These are phyloP conservation scores for Phenoliferia sp. DNA, from an alignment of 1,284 basidiomycete species.

Conservation along the genomic window DNA sequence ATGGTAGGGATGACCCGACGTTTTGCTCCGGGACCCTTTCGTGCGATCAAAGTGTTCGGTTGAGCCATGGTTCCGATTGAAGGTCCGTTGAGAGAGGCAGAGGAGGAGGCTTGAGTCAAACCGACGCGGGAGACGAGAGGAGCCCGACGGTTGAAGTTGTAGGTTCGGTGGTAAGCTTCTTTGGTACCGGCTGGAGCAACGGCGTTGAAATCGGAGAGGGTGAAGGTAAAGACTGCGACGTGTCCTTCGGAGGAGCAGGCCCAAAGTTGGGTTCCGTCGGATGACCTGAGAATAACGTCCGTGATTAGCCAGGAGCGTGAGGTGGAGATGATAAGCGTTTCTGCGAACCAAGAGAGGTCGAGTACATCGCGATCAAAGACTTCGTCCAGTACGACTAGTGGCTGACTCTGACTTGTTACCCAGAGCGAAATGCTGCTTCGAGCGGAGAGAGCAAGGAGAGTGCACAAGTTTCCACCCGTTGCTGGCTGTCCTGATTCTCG, in stretches of 20 bases:
- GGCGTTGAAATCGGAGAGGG: constrained; percentile 71
- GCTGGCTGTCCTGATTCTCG: constrained; percentile 61
- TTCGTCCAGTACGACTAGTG: constrained; percentile 85
- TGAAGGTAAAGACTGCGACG: constrained; percentile 80
- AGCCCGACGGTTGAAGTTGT: constrained; percentile 12
- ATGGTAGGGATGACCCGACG: constrained; percentile 8
- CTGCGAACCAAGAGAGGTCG: constrained; percentile 82
- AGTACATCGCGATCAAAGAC: constrained; percentile 91
- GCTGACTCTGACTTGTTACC: constrained; percentile 84
- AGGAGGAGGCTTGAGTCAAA: constrained; percentile 3
- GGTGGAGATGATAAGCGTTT: not conserved
- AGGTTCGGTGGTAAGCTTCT: constrained; percentile 59
- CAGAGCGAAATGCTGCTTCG: constrained; percentile 70
- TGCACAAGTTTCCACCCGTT: constrained; percentile 69
- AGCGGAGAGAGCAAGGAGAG: constrained; percentile 80
- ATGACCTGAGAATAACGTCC: constrained; percentile 61
- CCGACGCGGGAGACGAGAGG: not conserved
- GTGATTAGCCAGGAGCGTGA: not conserved
- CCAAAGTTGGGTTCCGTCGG: constrained; percentile 85
- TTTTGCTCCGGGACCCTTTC: constrained; percentile 36
- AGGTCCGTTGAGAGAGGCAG: constrained; percentile 3
- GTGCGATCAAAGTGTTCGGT: constrained; percentile 39
- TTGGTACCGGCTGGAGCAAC: constrained; percentile 70
- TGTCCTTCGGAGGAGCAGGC: constrained; percentile 95
- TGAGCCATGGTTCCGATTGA: constrained; percentile 24